Evolutionary conservation across 139 green algal species (phyloP), one percentile per base, ranked within the genome.

Genomic region (Coelastrella sp.): DNA sequence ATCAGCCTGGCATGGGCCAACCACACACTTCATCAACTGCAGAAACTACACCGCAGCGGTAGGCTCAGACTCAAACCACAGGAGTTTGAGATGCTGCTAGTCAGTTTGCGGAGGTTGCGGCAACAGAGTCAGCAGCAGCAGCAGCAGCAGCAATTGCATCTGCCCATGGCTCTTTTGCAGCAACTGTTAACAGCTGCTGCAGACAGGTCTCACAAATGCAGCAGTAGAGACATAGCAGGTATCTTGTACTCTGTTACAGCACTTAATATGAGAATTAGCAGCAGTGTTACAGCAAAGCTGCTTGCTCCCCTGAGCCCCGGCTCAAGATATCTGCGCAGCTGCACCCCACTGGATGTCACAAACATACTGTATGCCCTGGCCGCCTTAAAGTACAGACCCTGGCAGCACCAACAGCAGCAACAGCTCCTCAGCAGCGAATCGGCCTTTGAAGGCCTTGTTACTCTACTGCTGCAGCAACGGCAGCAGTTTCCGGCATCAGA

Each of bases 301-400:
- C 82, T 78, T 61, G 11, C 61, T 6, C 61, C 59, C 17, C 24
- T 76, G 20, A 58, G 7, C 15, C 17, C 17, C 24, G n/a, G 61
- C 8, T 35, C 61, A 19, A 72, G 25, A 22, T n/a, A 12, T 14
- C 10, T 84, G 15, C 78, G 61, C 12, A n/a, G 8, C 61, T 87
- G 82, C 61, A 78, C 59, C 11, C 82, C 82, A 87, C 61, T 72
- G 19, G 82, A 87, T 66, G 20, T 87, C 22, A 76, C 82, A 20
- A 87, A 87, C 82, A 61, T 60, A 56, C 82, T 87, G 82, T 87
- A 87, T 78, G 82, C 57, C 59, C 25, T 87, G 8, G 63, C 61
- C 10, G 8, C 12, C 20, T 24, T 87, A 72, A 19, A 35, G 11
- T 24, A 72, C 7, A 76, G 6, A 56, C 82, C 82, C 11, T 27